Evolutionary conservation across 306 rosid genomes (phyloP).

Genomic region (Malus asiatica): DNA sequence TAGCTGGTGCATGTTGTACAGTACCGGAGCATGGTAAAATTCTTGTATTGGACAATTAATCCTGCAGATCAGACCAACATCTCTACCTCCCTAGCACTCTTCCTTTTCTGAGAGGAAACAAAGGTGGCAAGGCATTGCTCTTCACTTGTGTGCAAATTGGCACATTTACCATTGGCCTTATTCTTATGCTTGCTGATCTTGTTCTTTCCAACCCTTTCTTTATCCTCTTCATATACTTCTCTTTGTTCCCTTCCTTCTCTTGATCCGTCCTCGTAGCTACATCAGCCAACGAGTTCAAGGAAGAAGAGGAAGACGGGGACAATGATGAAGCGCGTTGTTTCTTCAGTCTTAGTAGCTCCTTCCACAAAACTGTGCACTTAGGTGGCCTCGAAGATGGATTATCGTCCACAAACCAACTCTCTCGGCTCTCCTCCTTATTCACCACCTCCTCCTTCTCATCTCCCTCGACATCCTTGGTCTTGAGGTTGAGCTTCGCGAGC

Average conservation of each 20-base stretch:
- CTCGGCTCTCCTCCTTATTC: conserved; percentile 53
- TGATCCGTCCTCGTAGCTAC: conserved; percentile 42
- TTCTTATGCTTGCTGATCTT: conserved; percentile 81
- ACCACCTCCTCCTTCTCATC: conserved; percentile 28
- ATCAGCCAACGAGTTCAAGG: conserved; percentile 67
- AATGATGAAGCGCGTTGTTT: conserved; percentile 81
- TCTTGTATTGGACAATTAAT: neutral
- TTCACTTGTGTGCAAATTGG: conserved; percentile 88
- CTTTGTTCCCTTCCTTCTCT: conserved; percentile 49
- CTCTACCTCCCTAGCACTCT: conserved; percentile 57
- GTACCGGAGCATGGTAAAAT: neutral
- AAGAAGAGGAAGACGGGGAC: conserved; percentile 67
- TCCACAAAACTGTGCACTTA: conserved; percentile 94
- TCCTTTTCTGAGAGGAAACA: conserved; percentile 82
- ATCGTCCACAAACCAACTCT: conserved; percentile 88
- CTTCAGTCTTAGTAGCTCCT: conserved; percentile 89
- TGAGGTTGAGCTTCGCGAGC: conserved; percentile 64
- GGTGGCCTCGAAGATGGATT: conserved; percentile 99
- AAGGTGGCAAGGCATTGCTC: conserved; percentile 75
- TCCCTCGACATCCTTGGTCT: conserved; percentile 33
- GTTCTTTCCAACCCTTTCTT: conserved; percentile 91
- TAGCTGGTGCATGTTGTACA: neutral
- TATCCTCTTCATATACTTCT: conserved; percentile 57
- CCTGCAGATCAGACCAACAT: conserved; percentile 14
- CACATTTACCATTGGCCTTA: conserved; percentile 91